These are phyloP conservation scores for Phaeosphaeria sp. DNA, from an alignment of 2,329 filamentous ascomycete species.

Conservation along the genomic window DNA sequence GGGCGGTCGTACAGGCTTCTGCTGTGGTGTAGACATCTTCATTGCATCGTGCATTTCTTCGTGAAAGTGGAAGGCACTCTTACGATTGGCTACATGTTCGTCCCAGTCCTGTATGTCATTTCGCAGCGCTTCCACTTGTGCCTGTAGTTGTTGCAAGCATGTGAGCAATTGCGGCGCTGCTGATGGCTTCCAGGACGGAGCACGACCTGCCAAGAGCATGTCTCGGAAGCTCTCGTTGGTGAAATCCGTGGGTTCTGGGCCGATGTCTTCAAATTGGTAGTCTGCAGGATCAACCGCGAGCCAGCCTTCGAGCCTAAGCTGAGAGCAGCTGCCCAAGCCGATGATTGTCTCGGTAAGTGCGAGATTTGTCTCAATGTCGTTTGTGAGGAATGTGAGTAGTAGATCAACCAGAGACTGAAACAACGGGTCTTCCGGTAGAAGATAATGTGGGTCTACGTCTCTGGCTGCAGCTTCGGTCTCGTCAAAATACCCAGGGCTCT, in stretches of 20 bases:
- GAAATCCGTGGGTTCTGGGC: constrained; percentile 29
- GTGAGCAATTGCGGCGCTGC: constrained; percentile 50
- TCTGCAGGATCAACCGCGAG: constrained; percentile 72
- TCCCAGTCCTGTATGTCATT: constrained; percentile 55
- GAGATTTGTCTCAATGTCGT: constrained; percentile 89
- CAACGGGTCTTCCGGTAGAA: constrained; percentile 68
- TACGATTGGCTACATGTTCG: constrained; percentile 55
- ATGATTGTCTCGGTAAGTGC: constrained; percentile 84
- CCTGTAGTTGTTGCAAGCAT: constrained; percentile 50
- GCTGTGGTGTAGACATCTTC: constrained; percentile 36
- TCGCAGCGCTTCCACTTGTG: constrained; percentile 53
- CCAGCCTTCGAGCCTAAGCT: constrained; percentile 90
- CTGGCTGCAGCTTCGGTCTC: constrained; percentile 58
- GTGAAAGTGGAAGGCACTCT: constrained; percentile 57
- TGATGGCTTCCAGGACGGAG: constrained; percentile 45
- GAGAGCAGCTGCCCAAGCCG: constrained; percentile 82
- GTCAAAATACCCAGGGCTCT: constrained; percentile 58
- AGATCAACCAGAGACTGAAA: constrained; percentile 62
- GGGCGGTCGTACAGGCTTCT: constrained; percentile 29
- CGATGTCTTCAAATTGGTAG: constrained; percentile 43
- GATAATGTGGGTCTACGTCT: constrained; percentile 65
- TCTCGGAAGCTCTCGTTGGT: constrained; percentile 37
- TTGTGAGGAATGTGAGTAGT: constrained; percentile 82
- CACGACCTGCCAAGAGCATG: constrained; percentile 44
- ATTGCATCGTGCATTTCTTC: constrained; percentile 53